A percentile compares a stretch with the other conserved stretches of the same genome.
Evolutionary conservation across 495 filamentous ascomycete species (phyloP).

Genomic region (Aspergillus carlsbadensis): DNA sequence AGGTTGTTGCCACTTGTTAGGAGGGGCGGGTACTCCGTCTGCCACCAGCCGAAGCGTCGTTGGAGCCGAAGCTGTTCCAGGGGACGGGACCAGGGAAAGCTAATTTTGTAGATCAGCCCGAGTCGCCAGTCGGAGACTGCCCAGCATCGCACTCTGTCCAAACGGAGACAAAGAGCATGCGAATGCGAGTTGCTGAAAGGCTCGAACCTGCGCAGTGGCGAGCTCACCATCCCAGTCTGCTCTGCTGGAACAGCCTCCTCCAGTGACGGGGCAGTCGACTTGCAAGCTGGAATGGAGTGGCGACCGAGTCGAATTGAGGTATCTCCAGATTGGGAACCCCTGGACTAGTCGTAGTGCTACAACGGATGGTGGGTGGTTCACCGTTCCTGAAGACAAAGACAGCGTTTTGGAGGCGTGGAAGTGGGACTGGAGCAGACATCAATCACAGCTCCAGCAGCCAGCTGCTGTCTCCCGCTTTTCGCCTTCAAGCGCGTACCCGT

Average conservation of each 20-base stretch:
- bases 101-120: slow-evolving; percentile 18
- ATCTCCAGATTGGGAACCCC: slow-evolving; percentile 7
- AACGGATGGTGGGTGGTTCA: too few relatives aligned
- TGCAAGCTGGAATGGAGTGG: neutral
- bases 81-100: slow-evolving; percentile 21
- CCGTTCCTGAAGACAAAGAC: too few relatives aligned
- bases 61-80: too few relatives aligned
- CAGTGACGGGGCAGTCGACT: too few relatives aligned
- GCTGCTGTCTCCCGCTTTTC: too few relatives aligned
- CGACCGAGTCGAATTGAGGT: slow-evolving; percentile 1
- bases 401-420: too few relatives aligned
- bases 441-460: neutral
- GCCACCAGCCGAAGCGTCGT: slow-evolving; percentile 17
- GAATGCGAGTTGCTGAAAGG: too few relatives aligned
- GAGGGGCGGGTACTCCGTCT: too few relatives aligned
- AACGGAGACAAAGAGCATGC: neutral
- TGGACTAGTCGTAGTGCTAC: too few relatives aligned
- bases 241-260: too few relatives aligned
- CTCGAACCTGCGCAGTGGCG: neutral
- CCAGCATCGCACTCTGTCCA: neutral
- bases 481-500: too few relatives aligned
- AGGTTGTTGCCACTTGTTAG: neutral
- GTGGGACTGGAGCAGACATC: too few relatives aligned
- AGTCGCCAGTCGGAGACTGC: neutral
- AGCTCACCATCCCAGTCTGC: neutral